Evolutionary conservation across 768 basidiomycete genomes (phyloP).

Genomic region (Asterophora parasitica): DNA sequence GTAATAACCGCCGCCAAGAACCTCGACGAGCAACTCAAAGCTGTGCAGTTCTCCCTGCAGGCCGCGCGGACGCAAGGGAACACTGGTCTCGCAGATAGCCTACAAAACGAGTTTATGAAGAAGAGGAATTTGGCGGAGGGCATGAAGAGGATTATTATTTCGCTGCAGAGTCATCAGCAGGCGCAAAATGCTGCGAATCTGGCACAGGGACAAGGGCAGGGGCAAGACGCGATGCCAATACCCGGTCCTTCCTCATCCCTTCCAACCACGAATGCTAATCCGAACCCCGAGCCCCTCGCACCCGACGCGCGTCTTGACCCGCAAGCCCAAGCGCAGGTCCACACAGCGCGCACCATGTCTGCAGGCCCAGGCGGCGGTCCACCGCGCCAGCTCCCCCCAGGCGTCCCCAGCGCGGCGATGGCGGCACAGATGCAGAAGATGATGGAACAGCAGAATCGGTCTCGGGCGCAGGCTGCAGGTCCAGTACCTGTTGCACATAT

Average conservation of each 20-base stretch:
- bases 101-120: slow-evolving; percentile 13
- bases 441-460: slow-evolving; percentile 35
- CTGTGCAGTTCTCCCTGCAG: slow-evolving; percentile 5
- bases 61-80: slow-evolving; percentile 10
- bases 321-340: slow-evolving; percentile 15
- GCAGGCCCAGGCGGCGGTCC: not conserved
- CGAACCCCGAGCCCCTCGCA: slow-evolving; percentile 1
- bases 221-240: not conserved
- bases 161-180: not conserved
- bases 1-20: not conserved
- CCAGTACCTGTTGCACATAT: not conserved
- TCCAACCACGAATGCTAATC: too few relatives aligned
- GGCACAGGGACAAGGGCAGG: not conserved
- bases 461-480: slow-evolving; percentile 14
- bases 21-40: slow-evolving; percentile 8
- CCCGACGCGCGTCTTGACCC: slow-evolving; percentile 16
- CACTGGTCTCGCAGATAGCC: not conserved
- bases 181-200: slow-evolving; percentile 10
- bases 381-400: slow-evolving; percentile 8
- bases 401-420: slow-evolving; percentile 11
- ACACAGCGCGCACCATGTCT: too few relatives aligned
- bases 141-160: slow-evolving; percentile 3
- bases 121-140: slow-evolving; percentile 5
- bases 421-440: slow-evolving; percentile 45
- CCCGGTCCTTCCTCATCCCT: not conserved